Percentiles rank a stretch among this genome's conserved stretches.
Evolutionary conservation across 2,329 filamentous ascomycete species (phyloP).

Genomic region (Verticillium albo-atrum): DNA sequence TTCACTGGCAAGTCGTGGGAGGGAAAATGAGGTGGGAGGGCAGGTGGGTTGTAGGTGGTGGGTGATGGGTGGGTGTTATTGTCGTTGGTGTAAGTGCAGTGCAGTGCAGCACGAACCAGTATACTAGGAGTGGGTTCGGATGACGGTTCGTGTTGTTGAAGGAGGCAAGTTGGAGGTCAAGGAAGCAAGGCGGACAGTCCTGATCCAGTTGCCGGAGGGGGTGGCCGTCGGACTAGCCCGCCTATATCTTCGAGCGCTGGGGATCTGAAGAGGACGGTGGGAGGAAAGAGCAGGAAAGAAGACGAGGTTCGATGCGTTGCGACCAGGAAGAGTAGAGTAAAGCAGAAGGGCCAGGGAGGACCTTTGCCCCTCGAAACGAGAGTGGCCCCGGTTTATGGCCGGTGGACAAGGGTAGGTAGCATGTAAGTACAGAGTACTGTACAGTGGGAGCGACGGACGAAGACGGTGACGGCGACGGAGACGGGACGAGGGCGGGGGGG

Average conservation of each 20-base stretch:
- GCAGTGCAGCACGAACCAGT: constrained; percentile 2
- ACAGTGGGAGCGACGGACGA: background rate
- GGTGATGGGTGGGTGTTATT: background rate
- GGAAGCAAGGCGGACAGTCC: background rate
- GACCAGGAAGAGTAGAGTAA: background rate
- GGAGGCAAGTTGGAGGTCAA: background rate
- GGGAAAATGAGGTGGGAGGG: background rate
- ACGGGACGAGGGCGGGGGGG: background rate
- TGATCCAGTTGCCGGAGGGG: background rate
- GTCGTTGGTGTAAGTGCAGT: constrained; percentile 12
- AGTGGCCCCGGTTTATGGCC: background rate
- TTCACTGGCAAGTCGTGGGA: background rate
- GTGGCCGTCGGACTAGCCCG: background rate
- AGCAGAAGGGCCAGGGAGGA: background rate
- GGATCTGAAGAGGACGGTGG: background rate
- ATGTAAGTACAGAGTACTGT: background rate
- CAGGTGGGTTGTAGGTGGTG: background rate
- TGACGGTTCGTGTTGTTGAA: background rate
- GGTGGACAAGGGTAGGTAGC: background rate
- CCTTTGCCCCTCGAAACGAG: constrained; percentile 2
- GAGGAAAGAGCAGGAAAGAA: background rate
- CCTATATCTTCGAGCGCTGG: background rate
- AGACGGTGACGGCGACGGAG: constrained; percentile 1
- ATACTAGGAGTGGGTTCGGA: background rate
- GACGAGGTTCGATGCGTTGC: background rate